Base-by-base conservation (phyloP, 75 land plant genomes). In the Adiantum capillusveneris region DNA sequence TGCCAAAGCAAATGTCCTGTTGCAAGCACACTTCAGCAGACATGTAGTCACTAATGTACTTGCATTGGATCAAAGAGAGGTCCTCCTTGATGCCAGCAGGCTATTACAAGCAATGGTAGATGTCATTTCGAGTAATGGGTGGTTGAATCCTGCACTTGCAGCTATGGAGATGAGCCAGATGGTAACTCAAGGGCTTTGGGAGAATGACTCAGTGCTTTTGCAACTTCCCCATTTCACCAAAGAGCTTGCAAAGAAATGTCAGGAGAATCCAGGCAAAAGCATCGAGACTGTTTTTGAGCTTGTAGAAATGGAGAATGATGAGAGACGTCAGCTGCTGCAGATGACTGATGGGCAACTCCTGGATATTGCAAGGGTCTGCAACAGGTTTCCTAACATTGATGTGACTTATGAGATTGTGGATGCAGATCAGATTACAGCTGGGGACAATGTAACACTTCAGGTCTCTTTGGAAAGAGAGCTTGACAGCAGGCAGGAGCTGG, bases 81-180 rank as follows among this genome's bases (percentile, higher is more conserved):
- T 92, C 0, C 78, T 92, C 24, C 68, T 92, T 34, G 81, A 79
- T 60, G 83, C 97, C 21, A 78, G 65, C 49, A 76, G 88, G 50
- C 62, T 88, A 53, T 79, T 87, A 20, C 94, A 92, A 57, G 88
- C 94, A n/a, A 84, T 88, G 97, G 89, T 87, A 31, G 94, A 92
- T 75, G 97, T 88, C 25, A 85, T 88, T 59, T 87, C 97, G 6
- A 84, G 84, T 68, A 88, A 77, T 60, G 86, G 86, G 11, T 92
- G 97, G 97, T 63, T 92, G 25, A 85, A 65, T 63, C 76, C 82
- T 51, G 93, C 89, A 18, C 76, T 92, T 42, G 73, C 80, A 53
- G 84, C 86, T 13, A 84, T 84, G 94, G 97, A 92, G 52, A 63
- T 92, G 57, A 82, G 89, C 45, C 97, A 92, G 59, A 92, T 92